Conservation (phyloP, 352 stramenopile genomes). For the Proteromonas lacertae region DNA sequence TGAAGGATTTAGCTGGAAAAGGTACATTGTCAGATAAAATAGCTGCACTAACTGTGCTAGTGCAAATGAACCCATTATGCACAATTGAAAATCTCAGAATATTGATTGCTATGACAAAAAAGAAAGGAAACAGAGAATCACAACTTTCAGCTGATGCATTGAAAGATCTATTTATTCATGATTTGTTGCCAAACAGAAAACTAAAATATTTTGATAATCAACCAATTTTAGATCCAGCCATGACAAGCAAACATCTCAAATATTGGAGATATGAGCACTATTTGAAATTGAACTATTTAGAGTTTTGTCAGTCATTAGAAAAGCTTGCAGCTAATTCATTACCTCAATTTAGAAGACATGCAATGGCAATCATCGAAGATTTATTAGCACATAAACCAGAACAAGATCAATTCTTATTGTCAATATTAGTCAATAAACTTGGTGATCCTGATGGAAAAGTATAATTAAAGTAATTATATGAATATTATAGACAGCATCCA, state of each 20-base stretch:
- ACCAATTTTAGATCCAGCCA: background rate
- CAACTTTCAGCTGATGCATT: slow-evolving; percentile 54
- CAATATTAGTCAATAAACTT: slow-evolving; percentile 92
- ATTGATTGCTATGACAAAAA: slow-evolving; percentile 44
- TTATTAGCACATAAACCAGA: slow-evolving; percentile 55
- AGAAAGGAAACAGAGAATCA: slow-evolving; percentile 35
- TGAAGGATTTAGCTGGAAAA: slow-evolving; percentile 24
- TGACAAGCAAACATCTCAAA: background rate
- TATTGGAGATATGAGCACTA: background rate
- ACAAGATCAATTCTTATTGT: slow-evolving; percentile 57
- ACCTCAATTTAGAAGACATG: background rate
- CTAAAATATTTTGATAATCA: slow-evolving; percentile 3
- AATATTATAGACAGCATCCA: no score
- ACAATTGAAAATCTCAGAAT: slow-evolving; percentile 25
- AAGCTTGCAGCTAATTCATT: slow-evolving; percentile 6
- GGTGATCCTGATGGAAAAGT: slow-evolving; percentile 27
- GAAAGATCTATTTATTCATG: slow-evolving; percentile 62
- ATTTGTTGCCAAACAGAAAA: slow-evolving; percentile 35
- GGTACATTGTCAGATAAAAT: slow-evolving; percentile 54
- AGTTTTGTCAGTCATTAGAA: slow-evolving; percentile 7
- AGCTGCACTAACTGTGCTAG: slow-evolving; percentile 38
- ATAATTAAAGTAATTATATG: slow-evolving; percentile 27
- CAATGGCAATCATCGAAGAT: background rate
- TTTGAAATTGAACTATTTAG: background rate
- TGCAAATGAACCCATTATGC: slow-evolving; percentile 37